A percentile compares a stretch with the other conserved stretches of the same genome.
These are phyloP conservation scores for Globisporangium radiosum DNA, from an alignment of 352 stramenopile species.

Conservation along the genomic window DNA sequence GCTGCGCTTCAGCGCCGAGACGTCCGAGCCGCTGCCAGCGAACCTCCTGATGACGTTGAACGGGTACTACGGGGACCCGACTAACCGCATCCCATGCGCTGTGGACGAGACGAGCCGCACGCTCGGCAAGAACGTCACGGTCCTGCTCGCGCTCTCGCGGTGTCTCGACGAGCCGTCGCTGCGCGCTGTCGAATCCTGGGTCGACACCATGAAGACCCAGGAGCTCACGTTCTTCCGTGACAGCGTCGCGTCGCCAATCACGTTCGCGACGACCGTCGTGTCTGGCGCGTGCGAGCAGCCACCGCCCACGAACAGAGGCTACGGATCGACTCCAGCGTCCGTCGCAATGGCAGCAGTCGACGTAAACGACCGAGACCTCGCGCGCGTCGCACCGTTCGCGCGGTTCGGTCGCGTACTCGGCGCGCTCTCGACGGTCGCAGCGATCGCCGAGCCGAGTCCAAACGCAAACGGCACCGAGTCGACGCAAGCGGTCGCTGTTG, in stretches of 20 bases:
- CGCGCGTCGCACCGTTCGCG: slow-evolving; percentile 5
- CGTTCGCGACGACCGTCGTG: slow-evolving; percentile 16
- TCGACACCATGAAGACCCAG: slow-evolving; percentile 16
- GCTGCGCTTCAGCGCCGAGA: slow-evolving; percentile 3
- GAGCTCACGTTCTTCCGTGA: slow-evolving; percentile 11
- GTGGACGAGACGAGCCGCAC: slow-evolving; percentile 10
- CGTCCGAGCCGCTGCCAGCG: slow-evolving; percentile 4
- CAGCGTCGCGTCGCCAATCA: slow-evolving; percentile 2
- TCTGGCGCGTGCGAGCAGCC: slow-evolving; percentile 29
- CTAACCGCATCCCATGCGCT: slow-evolving; percentile 6
- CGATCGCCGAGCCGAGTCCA: background rate
- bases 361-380: slow-evolving; percentile 5
- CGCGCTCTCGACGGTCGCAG: background rate
- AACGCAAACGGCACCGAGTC: background rate
- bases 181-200: slow-evolving; percentile 36
- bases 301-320: background rate
- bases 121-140: slow-evolving; percentile 16
- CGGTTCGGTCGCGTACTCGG: slow-evolving; percentile 9
- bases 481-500: slow-evolving; percentile 5
- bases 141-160: slow-evolving; percentile 62
- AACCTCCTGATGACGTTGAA: slow-evolving; percentile 8
- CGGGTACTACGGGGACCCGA: slow-evolving; percentile 11
- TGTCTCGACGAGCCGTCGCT: slow-evolving; percentile 41
- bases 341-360: background rate
- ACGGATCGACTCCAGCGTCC: background rate